Evolutionary conservation across 768 basidiomycete species (phyloP), one percentile per base, ranked within the genome.

Genomic region (Boletus eberwhitei): DNA sequence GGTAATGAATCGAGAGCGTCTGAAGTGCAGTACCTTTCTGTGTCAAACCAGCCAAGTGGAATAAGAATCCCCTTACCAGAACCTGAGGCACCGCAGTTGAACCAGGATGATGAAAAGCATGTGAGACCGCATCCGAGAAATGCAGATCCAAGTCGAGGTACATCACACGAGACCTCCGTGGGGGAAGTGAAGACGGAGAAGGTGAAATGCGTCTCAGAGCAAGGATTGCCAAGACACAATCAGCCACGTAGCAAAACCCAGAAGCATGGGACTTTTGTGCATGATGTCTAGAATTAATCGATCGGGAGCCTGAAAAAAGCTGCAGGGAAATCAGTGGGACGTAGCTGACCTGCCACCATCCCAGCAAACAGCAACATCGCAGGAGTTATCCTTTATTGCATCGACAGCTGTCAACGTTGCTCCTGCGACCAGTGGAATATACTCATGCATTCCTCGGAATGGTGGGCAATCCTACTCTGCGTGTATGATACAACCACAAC

Each of bases 191-290:
- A 42, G 54, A 50, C 46, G 62, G 51, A 32, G 35, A 50, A 48
- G 66, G 58, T 1, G 62, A 59, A 6, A 72, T 56, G 19, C 77
- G 77, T 59, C 81, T 84, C 40, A 97, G 78, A 5, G 80, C 74
- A 53, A 95, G 79, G 54, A 97, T 84, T 1, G 87, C 87, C 2
- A 98, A 79, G 11, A 93, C 81, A 51, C 88, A 85, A 66, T 98
- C 95, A 2, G 92, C 89, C 21, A 98, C 88, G 66, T 97, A 98
- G 75, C 95, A 98, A 71, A 90, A 98, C 0, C 95, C 95, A 4
- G 89, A 84, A 1, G 93, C 93, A 40, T 75, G 77, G 0, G 82
- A 78, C 66, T 90, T 87, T 48, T 84, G 81, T 0, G 90, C 90
- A 62, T 97, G 95, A 62, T 96, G 95, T 63, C 93, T 86, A 48